Evolutionary conservation across 371 early-diverging fungal species (phyloP), one percentile per base, ranked within the genome.

Genomic region (Chytridium lagenaria): DNA sequence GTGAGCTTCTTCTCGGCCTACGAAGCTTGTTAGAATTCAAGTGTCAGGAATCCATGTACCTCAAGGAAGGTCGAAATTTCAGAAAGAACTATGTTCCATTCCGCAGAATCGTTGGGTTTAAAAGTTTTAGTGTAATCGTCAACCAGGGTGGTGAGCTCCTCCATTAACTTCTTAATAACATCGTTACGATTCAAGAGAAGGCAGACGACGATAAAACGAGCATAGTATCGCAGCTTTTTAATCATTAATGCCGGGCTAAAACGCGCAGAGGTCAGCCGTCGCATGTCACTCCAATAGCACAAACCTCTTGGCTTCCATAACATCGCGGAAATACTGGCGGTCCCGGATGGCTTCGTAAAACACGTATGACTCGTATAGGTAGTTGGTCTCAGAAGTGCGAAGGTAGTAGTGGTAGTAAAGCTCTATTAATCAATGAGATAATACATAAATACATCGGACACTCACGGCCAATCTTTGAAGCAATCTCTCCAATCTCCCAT

Each of bases 401-500:
- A 97, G 79, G 71, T 86, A 88, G 78, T 86, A 88, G 71, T 86
- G 86, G 75, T 88, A 86, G 71, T 88, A 88, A 2, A 88, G 80
- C 66, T 86, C 85, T 85, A 71, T 19, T 26, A 40, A 28, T 2
- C 44, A 12, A 5, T 2, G 12, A 16, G 16, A 51, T 15, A 7
- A 73, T 2, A 16, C 37, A 30, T 22, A 50, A 10, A 31, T 52
- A 28, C 5, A 40, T 28, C 51, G 3, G 16, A 59, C 1, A 81
- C 82, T 59, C 50, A 85, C 85, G 99, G 1, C 97, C 99, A 74
- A 98, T 97, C 77, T 98, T 98, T 63, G 95, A 95, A 1, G 98
- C 97, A 59, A 97, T 94, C 76, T 98, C 99, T 34, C 99, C 99
- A 67, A 98, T 95, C 79, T 98, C 98, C 92, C 94, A 95, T 15